A percentile compares a stretch with the other conserved stretches of the same genome.
These are phyloP conservation scores for Plasmodium relictum DNA, from an alignment of 169 alveolate species.

Conservation along the genomic window DNA sequence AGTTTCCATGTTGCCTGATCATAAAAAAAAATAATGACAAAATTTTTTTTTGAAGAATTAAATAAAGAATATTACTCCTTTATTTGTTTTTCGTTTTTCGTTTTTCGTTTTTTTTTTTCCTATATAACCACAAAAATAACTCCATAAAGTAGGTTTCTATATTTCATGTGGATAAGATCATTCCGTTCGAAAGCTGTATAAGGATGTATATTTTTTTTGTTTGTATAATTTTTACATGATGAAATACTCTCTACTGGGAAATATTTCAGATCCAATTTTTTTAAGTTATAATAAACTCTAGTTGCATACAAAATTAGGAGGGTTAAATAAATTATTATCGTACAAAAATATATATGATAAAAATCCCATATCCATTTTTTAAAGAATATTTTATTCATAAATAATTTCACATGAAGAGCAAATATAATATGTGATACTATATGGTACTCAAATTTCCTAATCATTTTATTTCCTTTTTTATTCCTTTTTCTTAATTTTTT, in stretches of 20 bases:
- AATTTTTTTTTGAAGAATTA: too few species aligned
- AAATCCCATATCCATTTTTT: slow-evolving; percentile 47
- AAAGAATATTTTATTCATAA: slow-evolving; percentile 12
- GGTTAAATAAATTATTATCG: background rate
- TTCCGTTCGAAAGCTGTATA: slow-evolving; percentile 41
- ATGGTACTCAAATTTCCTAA: slow-evolving; percentile 54
- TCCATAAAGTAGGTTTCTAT: slow-evolving; percentile 29
- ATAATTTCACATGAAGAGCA: slow-evolving; percentile 56
- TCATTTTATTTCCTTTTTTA: slow-evolving; percentile 28
- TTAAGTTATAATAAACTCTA: slow-evolving; percentile 1
- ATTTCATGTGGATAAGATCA: slow-evolving; percentile 38
- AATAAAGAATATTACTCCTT: background rate
- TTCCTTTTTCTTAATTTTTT: background rate
- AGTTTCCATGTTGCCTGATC: slow-evolving; percentile 51
- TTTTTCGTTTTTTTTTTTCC: background rate
- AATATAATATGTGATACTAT: slow-evolving; percentile 35
- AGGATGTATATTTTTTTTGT: slow-evolving; percentile 45
- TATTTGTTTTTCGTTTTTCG: slow-evolving; percentile 6
- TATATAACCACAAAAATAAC: slow-evolving; percentile 33
- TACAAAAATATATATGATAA: slow-evolving; percentile 55
- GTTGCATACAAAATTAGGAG: slow-evolving; percentile 1
- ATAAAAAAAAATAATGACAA: slow-evolving; percentile 1
- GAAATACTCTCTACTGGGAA: slow-evolving; percentile 28
- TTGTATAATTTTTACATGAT: background rate
- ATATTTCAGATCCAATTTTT: slow-evolving; percentile 33